These are phyloP conservation scores for Coffea humblotiana DNA, from an alignment of 305 asterid species.

Conservation along the genomic window DNA sequence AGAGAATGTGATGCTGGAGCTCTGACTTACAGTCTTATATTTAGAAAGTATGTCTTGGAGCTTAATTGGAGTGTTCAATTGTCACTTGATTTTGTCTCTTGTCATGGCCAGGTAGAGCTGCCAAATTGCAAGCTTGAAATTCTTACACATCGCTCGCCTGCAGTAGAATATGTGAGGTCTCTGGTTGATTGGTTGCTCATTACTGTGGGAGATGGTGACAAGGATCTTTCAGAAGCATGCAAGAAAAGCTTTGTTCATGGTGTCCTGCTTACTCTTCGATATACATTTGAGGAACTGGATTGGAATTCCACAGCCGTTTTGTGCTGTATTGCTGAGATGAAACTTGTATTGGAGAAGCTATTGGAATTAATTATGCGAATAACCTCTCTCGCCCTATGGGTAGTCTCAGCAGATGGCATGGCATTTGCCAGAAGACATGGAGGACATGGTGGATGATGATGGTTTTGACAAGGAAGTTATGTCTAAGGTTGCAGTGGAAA, in stretches of 20 bases:
- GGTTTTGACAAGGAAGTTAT: constrained; percentile 43
- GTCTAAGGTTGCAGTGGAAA: constrained; percentile 36
- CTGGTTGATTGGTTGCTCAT: constrained; percentile 82
- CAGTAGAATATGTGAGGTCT: constrained; percentile 62
- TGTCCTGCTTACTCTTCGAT: constrained; percentile 82
- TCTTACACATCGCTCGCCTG: constrained; percentile 45
- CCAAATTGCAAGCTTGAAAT: constrained; percentile 33
- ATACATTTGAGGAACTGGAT: constrained; percentile 93
- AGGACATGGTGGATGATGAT: constrained; percentile 65
- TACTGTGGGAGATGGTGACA: constrained; percentile 84
- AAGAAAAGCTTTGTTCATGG: constrained; percentile 93
- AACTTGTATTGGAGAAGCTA: constrained; percentile 61
- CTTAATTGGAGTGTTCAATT: constrained; percentile 68
- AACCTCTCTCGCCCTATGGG: constrained; percentile 94
- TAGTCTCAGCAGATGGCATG: constrained; percentile 94
- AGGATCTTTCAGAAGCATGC: constrained; percentile 85
- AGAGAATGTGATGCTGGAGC: constrained; percentile 99
- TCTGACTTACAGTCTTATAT: constrained; percentile 79
- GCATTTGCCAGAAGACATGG: constrained; percentile 85
- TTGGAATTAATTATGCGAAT: constrained; percentile 82
- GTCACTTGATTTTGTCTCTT: constrained; percentile 50
- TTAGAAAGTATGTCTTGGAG: constrained; percentile 85
- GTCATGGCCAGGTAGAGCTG: constrained; percentile 31
- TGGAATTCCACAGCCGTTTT: constrained; percentile 61
- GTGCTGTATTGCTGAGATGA: constrained; percentile 51